Percentiles rank a stretch among this genome's conserved stretches.
These are phyloP conservation scores for Hypomontagnella monticulosa DNA, from an alignment of 495 filamentous ascomycete genomes.

Conservation along the genomic window DNA sequence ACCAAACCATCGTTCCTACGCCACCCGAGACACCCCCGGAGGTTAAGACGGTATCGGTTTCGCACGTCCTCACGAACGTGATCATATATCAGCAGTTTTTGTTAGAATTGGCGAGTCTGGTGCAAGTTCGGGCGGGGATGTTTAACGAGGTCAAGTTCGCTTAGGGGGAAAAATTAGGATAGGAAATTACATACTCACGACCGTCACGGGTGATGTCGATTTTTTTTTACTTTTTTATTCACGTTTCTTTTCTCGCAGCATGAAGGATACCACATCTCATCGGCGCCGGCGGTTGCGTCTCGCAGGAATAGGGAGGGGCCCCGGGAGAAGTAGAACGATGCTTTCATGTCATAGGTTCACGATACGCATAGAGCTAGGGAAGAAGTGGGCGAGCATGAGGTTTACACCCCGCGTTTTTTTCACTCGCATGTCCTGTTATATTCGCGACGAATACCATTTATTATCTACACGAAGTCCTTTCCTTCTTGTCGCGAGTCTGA, in stretches of 20 bases:
- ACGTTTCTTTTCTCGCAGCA: slow-evolving; percentile 7
- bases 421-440: slow-evolving; percentile 3
- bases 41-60: slow-evolving; percentile 71
- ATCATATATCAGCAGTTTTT: slow-evolving; percentile 85
- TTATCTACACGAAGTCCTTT: slow-evolving; percentile 6
- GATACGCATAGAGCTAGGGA: slow-evolving; percentile 6
- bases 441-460: slow-evolving; percentile 33
- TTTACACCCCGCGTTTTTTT: neutral
- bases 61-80: slow-evolving; percentile 86
- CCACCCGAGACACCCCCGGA: slow-evolving; percentile 40
- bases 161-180: slow-evolving; percentile 39
- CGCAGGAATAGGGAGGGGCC: neutral
- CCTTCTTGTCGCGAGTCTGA: neutral
- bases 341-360: slow-evolving; percentile 20
- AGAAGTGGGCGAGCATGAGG: neutral
- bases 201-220: slow-evolving; percentile 11
- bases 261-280: slow-evolving; percentile 24
- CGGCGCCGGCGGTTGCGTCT: slow-evolving; percentile 12
- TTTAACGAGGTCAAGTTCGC: slow-evolving; percentile 86
- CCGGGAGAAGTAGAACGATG: slow-evolving; percentile 8
- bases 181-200: neutral
- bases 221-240: slow-evolving; percentile 2
- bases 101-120: slow-evolving; percentile 84
- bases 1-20: slow-evolving; percentile 37
- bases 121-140: slow-evolving; percentile 84